phyloP scores from a whole-genome alignment of 345 rosid genomes.

The Boechera stricta region DNA sequence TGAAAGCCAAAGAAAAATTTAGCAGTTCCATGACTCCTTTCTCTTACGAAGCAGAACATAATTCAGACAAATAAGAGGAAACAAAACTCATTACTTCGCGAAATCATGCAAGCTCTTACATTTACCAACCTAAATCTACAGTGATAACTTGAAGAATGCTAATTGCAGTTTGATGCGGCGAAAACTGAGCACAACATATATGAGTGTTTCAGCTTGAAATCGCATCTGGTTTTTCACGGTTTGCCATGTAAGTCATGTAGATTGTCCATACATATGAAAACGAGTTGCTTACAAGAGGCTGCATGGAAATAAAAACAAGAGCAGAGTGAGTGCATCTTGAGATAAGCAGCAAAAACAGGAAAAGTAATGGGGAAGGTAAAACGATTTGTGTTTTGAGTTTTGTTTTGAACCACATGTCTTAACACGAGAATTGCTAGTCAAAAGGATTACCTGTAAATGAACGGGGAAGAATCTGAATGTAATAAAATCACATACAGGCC shows the following conservation, averaged over 20 bases:
- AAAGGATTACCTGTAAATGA: conserved; percentile 70
- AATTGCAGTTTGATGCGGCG: conserved; percentile 11
- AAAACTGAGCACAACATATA: neutral
- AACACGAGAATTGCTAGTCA: neutral
- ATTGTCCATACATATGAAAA: conserved; percentile 88
- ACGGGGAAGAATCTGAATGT: conserved; percentile 82
- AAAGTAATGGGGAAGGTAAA: neutral
- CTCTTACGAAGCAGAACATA: conserved; percentile 4
- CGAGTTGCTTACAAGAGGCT: conserved; percentile 90
- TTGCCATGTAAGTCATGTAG: conserved; percentile 86
- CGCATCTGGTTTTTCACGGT: conserved; percentile 56
- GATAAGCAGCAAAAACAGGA: neutral
- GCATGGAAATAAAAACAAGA: conserved; percentile 27
- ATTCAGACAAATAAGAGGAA: conserved; percentile 3
- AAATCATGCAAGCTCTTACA: conserved; percentile 14
- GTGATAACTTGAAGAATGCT: neutral
- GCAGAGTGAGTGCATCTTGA: neutral
- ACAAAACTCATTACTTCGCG: conserved; percentile 12
- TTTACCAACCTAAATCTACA: conserved; percentile 9
- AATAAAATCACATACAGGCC: conserved; percentile 92
- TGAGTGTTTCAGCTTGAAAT: conserved; percentile 43
- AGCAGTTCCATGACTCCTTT: neutral
- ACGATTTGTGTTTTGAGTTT: neutral
- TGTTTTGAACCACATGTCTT: conserved; percentile 8
- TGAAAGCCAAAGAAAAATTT: conserved; percentile 29